Percentiles rank a stretch among this genome's conserved stretches.
Evolutionary conservation across 2,329 filamentous ascomycete species (phyloP).

Genomic region (Akanthomyces lecanii): DNA sequence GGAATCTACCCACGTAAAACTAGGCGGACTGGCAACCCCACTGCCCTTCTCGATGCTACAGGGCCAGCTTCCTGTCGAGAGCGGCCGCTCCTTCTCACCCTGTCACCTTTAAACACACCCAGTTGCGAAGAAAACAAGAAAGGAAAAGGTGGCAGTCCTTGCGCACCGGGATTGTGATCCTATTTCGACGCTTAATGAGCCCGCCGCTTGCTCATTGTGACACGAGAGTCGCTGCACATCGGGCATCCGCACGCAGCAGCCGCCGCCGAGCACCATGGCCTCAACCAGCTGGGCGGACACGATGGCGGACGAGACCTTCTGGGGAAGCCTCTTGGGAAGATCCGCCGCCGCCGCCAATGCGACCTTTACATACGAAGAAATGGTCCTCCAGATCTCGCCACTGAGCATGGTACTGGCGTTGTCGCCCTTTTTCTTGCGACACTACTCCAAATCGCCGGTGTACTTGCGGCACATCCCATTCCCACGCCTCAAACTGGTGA

Average conservation of each 20-base stretch:
- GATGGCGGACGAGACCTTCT: background rate
- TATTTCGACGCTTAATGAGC: background rate
- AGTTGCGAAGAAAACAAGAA: background rate
- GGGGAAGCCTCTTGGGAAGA: background rate
- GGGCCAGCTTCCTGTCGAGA: background rate
- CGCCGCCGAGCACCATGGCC: background rate
- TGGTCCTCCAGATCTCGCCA: conserved; percentile 4
- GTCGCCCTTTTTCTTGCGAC: conserved; percentile 12
- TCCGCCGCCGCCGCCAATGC: background rate
- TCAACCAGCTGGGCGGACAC: background rate
- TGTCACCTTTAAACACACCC: background rate
- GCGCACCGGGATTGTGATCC: background rate
- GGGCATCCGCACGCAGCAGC: background rate
- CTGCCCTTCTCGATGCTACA: background rate
- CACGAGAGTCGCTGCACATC: background rate
- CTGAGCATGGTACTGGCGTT: background rate
- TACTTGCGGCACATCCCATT: background rate
- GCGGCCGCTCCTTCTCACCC: background rate
- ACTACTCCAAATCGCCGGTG: conserved; percentile 8
- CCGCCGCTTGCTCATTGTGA: background rate
- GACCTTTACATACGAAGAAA: conserved; percentile 10
- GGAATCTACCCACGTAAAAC: background rate
- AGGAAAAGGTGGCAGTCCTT: background rate
- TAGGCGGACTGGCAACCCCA: background rate
- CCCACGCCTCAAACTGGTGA: conserved; percentile 7